Evolutionary conservation across 2,329 filamentous ascomycete genomes (phyloP), one percentile per base, ranked within the genome.

Genomic region (Aspergillus ochraceus): DNA sequence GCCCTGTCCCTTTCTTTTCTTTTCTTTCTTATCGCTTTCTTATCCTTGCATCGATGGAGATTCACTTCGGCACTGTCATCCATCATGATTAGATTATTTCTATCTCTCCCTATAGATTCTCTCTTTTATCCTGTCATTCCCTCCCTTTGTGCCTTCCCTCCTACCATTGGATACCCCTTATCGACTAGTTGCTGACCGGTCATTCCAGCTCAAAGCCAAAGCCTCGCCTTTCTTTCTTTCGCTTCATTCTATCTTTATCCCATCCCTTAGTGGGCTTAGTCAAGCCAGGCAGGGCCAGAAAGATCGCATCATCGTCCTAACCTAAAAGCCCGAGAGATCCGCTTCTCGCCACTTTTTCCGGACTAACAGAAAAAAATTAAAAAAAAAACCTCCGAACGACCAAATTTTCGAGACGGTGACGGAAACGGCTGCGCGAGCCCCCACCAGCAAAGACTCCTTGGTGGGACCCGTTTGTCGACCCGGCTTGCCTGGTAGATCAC

Each of bases 401-500:
- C 51, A 45, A 60, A 52, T 39, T 57, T 52, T 52, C 52, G 51
- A 22, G 47, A 47, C 46, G 49, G 60, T 61, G 62, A 71, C 71
- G 71, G 63, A 72, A 72, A 68, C 71, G 71, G 70, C 70, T 68
- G 39, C 59, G 60, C 59, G 60, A 32, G 55, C 51, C 56, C 59
- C 55, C 60, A 45, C 59, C 56, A 50, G 58, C 64, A 46, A 55
- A 57, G 24, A 54, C 53, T 55, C 45, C 30, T 42, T 45, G 49
- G 66, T 68, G 64, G 70, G 68, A 71, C 70, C 71, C 83, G 63
- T 64, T 60, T 12, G 63, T 69, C 65, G 69, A 86, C 83, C 20
- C 81, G 68, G 29, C 78, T 76, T 36, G 82, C 78, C 76, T 45
- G 67, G 70, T 66, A 71, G 71, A 74, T 74, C 70, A 65, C 52